Evolutionary conservation across 768 basidiomycete species (phyloP), one percentile per base, ranked within the genome.

Genomic region (Boletus patriciae): DNA sequence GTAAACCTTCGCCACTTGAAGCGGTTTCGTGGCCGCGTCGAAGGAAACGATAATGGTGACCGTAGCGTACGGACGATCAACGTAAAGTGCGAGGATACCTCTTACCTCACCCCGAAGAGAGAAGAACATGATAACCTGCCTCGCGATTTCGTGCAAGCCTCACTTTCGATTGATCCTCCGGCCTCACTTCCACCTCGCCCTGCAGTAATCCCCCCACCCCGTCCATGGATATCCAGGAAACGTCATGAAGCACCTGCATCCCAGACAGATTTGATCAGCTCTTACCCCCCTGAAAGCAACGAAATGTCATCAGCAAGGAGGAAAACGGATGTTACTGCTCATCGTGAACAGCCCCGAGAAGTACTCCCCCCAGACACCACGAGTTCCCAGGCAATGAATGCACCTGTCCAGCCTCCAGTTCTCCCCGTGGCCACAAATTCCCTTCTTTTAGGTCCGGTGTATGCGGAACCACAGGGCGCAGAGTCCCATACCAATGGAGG

Each of bases 1-100:
- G 68, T 66, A 1, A 71, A 71, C 52, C 68, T 71, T 36, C 72
- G 70, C 40, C 70, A 71, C 54, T 51, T 71, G 47, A 73, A 67
- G 31, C 61, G 57, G 19, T 57, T 57, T 43, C 70, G 68, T 18
- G 47, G 61, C 21, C 67, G 61, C 25, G 41, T 59, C n/a, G 70
- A 71, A 46, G 67, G 66, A 50, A 71, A 53, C 27, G 63, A 65
- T 21, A 46, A 60, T 34, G 70, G 68, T 16, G 68, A 72, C 38
- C 66, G 71, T 37, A 73, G 68, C 45, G 70, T 57, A 21, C 66
- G 63, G 15, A 59, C 18, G 40, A 19, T 29, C 11, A 57, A n/a
- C 12, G 59, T 56, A 38, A 73, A 70, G 40, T 53, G 5, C 48
- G 71, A 73, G 47, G 70, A 60, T 13, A 23, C 16, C 2, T 13